A percentile compares a stretch with the other conserved stretches of the same genome.
Evolutionary conservation across 2,329 filamentous ascomycete species (phyloP).

Genomic region (Septoria linicola): DNA sequence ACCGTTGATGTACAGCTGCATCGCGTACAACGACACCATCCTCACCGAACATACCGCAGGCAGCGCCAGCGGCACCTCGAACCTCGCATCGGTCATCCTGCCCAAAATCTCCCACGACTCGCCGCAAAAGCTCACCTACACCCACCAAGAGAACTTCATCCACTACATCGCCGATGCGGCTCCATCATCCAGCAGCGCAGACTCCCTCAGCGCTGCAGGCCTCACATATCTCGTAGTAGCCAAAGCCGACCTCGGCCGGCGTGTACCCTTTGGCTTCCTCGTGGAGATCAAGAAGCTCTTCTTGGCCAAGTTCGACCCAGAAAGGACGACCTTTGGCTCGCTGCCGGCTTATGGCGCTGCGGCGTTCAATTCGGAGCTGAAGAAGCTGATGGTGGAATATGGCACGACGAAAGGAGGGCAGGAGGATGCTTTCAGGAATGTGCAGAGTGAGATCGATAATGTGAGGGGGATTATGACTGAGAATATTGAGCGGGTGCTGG

Average conservation of each 20-base stretch:
- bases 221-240: slow-evolving; percentile 91
- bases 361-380: slow-evolving; percentile 78
- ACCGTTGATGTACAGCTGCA: slow-evolving; percentile 64
- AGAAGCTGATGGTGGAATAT: slow-evolving; percentile 76
- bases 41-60: slow-evolving; percentile 88
- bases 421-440: slow-evolving; percentile 78
- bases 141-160: slow-evolving; percentile 82
- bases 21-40: slow-evolving; percentile 90
- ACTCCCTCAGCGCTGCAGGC: slow-evolving; percentile 58
- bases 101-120: slow-evolving; percentile 84
- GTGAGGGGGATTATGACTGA: slow-evolving; percentile 90
- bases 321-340: slow-evolving; percentile 67
- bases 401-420: slow-evolving; percentile 73
- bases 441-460: slow-evolving; percentile 86
- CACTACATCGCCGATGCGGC: slow-evolving; percentile 85
- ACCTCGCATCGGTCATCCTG: slow-evolving; percentile 87
- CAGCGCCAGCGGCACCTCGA: slow-evolving; percentile 77
- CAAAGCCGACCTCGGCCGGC: slow-evolving; percentile 74
- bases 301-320: slow-evolving; percentile 65
- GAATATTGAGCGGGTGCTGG: slow-evolving; percentile 86
- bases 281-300: slow-evolving; percentile 89
- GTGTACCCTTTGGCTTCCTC: slow-evolving; percentile 89
- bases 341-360: slow-evolving; percentile 89
- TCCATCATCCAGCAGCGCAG: slow-evolving; percentile 30
- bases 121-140: slow-evolving; percentile 85